phyloP scores from a whole-genome alignment of 352 stramenopile genomes.

The Elongisporangium senticosum region DNA sequence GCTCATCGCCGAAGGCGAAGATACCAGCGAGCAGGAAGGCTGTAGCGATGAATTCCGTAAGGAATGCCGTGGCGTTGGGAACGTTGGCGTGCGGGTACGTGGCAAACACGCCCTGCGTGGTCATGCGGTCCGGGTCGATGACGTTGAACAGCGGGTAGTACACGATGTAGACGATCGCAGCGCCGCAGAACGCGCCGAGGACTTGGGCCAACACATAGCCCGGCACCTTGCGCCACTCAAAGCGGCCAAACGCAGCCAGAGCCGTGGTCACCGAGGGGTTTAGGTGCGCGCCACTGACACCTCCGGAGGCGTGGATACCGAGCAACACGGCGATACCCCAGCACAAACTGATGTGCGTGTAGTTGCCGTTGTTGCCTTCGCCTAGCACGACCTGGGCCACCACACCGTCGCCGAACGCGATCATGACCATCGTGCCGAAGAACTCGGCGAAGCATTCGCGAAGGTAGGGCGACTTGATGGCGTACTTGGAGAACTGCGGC shows the following conservation, averaged over 20 bases:
- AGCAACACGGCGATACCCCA: slow-evolving; percentile 76
- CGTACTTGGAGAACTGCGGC: slow-evolving; percentile 1
- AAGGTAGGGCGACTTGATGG: slow-evolving; percentile 29
- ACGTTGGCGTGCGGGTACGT: slow-evolving; percentile 47
- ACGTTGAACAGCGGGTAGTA: slow-evolving; percentile 49
- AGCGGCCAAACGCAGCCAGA: slow-evolving; percentile 33
- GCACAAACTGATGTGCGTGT: slow-evolving; percentile 62
- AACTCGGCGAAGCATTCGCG: slow-evolving; percentile 61
- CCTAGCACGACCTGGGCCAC: slow-evolving; percentile 56
- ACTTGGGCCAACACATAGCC: slow-evolving; percentile 51
- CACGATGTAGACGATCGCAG: slow-evolving; percentile 40
- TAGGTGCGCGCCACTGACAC: too few species aligned
- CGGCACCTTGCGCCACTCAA: slow-evolving; percentile 53
- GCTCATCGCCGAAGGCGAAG: slow-evolving; percentile 47
- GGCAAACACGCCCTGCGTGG: slow-evolving; percentile 34
- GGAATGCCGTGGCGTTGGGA: slow-evolving; percentile 34
- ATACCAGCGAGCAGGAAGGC: slow-evolving; percentile 56
- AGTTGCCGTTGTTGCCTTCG: slow-evolving; percentile 48
- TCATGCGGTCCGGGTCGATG: slow-evolving; percentile 36
- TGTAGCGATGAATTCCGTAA: slow-evolving; percentile 59
- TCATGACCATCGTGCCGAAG: slow-evolving; percentile 53
- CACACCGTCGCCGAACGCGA: slow-evolving; percentile 63
- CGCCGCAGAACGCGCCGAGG: slow-evolving; percentile 40
- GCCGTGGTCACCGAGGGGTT: slow-evolving; percentile 53
- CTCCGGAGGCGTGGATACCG: slow-evolving; percentile 49